Evolutionary conservation across 2,329 filamentous ascomycete genomes (phyloP), one percentile per base, ranked within the genome.

Genomic region (Penicillium brevicompactum): DNA sequence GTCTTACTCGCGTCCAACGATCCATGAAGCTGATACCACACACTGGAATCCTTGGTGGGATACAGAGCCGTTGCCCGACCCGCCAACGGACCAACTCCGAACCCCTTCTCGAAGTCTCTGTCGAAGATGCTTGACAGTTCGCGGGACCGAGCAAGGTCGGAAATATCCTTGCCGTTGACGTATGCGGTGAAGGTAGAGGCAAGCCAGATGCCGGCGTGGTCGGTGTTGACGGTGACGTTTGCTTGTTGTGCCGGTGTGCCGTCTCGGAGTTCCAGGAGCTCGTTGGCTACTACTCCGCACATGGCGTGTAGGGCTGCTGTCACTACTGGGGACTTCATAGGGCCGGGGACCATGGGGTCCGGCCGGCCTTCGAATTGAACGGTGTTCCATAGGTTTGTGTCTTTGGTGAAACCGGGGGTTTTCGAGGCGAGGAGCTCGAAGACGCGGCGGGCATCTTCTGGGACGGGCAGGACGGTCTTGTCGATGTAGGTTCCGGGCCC

Each of bases 11-110:
- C 75, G 34, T 80, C 65, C 43, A 83, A 69, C 0, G 77, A 81
- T 5, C 81, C 81, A 50, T 83, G 79, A 0, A 84, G 69, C 10
- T 78, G 79, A 62, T 80, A 84, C 76, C 78, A 82, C 0, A 76
- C 73, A 0, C 72, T 69, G 0, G 72, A 66, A 32, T 78, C 67
- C n/a, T 71, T 75, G 0, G 81, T 83, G 7, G 75, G 77, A 57
- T 82, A 83, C 44, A 81, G 73, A 2, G 73, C 76, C 7, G 76
- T 79, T 4, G 73, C 65, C 16, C 79, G 74, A 42, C 74, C 75
- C 31, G 71, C 71, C 46, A 80, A 63, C 0, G 74, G 65, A 3
- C 55, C 59, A 6, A 60, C 13, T 4, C 66, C 65, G 63, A 74
- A 74, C 2, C 73, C 75, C 27, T 70, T 69, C 56, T 79, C 74